Conservation (phyloP, 768 basidiomycete species). For the Kwoniella botswanensis region DNA sequence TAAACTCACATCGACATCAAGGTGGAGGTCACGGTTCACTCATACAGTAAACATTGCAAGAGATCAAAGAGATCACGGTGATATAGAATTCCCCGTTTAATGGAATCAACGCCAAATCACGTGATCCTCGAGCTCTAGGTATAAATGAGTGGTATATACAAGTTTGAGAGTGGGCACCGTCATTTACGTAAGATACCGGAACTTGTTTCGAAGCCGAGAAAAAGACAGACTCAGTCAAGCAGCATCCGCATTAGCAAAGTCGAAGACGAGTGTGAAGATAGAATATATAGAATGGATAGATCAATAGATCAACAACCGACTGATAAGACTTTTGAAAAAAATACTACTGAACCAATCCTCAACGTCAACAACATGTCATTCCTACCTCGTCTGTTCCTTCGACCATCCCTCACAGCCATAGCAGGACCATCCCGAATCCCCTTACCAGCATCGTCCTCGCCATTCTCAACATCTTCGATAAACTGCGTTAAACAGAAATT, state of each 20-base stretch:
- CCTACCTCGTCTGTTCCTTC: conserved; percentile 19
- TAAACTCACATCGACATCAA: not conserved
- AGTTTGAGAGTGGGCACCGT: not conserved
- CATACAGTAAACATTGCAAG: not conserved
- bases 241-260: not conserved
- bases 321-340: not conserved
- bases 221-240: not conserved
- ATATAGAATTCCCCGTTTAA: conserved; percentile 1
- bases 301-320: not conserved
- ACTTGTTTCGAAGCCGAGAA: not conserved
- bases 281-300: too few relatives aligned
- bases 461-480: conserved; percentile 35
- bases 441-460: not conserved
- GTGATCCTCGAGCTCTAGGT: not conserved
- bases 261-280: not conserved
- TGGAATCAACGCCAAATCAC: conserved; percentile 3
- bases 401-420: conserved; percentile 12
- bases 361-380: conserved; percentile 23
- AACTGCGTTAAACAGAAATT: conserved; percentile 48
- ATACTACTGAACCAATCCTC: not conserved
- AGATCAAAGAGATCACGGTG: conserved; percentile 7
- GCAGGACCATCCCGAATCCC: conserved; percentile 22
- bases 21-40: conserved; percentile 5
- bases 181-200: not conserved
- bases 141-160: conserved; percentile 1